Evolutionary conservation across 495 filamentous ascomycete species (phyloP), one percentile per base, ranked within the genome.

Genomic region (Bathelium albidoporum): DNA sequence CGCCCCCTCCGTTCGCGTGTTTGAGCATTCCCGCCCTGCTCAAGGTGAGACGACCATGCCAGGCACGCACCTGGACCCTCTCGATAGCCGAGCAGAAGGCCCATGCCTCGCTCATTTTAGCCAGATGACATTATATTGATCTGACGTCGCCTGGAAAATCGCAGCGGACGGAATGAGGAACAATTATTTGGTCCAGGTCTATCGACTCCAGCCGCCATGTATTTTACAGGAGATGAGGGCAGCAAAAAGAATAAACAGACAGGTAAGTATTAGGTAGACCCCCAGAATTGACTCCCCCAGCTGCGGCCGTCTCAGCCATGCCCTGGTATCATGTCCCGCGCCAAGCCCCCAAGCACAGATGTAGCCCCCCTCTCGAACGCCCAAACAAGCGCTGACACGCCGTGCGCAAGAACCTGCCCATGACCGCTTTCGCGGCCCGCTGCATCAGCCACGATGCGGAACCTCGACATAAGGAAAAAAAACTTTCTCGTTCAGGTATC

Each of bases 381-480:
- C 24, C 49, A 55, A 55, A 55, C 49, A 55, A 55, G 49, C 49
- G 49, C 49, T 55, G 49, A 55, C 20, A 55, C 49, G 12, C 49
- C 49, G 20, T 26, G 24, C 49, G 49, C 49, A 55, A 55, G 22
- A 55, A 39, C 5, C 34, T 39, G 34, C 49, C 49, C 5, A 10
- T 24, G 20, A 55, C 49, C 49, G 49, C 24, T 55, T 55, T 55
- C 24, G 49, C 29, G 24, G 49, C 49, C 49, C 14, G 34, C 34
- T 26, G 49, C 49, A 55, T 20, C 44, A 49, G 44, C 49, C 22
- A 55, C 24, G 49, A 55, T 29, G n/a, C 24, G 49, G 10, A 20
- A 2, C 24, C 24, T 39, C 34, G 34, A 39, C 14, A n/a, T n/a
- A 49, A 9, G 49, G 26, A 26, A 55, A n/a, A 55, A 55, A 29